A percentile compares a stretch with the other conserved stretches of the same genome.
Conservation (phyloP, 495 filamentous ascomycete species). For the Neurospora sp. region DNA sequence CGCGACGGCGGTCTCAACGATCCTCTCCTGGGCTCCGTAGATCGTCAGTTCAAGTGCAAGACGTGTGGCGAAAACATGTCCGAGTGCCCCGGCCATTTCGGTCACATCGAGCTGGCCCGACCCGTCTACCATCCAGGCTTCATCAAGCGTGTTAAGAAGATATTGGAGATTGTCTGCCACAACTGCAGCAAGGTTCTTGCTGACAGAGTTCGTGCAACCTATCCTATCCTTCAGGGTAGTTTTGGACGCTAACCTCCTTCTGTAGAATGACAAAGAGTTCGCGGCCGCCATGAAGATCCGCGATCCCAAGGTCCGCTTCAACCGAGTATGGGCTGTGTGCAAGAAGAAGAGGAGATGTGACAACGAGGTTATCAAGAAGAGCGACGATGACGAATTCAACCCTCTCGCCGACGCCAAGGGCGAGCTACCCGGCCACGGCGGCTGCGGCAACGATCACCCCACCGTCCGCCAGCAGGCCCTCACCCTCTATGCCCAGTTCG, state of each 20-base stretch:
- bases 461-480: constrained; percentile 77
- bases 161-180: constrained; percentile 95
- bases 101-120: constrained; percentile 90
- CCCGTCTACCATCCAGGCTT: constrained; percentile 95
- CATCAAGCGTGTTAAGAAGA: constrained; percentile 94
- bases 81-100: constrained; percentile 94
- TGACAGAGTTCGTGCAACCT: constrained; percentile 78
- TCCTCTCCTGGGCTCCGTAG: constrained; percentile 86
- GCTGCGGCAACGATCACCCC: constrained; percentile 87
- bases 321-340: constrained; percentile 77
- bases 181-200: constrained; percentile 93
- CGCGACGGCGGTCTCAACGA: constrained; percentile 88
- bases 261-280: constrained; percentile 74
- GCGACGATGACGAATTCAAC: constrained; percentile 40
- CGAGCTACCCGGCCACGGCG: constrained; percentile 54
- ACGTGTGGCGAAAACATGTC: constrained; percentile 91
- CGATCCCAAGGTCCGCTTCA: constrained; percentile 89
- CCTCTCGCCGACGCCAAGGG: constrained; percentile 39
- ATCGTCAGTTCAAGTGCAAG: constrained; percentile 83
- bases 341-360: constrained; percentile 80
- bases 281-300: constrained; percentile 67
- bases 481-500: constrained; percentile 50
- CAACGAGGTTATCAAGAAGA: constrained; percentile 54
- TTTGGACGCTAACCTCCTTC: constrained; percentile 54
- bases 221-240: constrained; percentile 29